Evolutionary conservation across 2,329 filamentous ascomycete species (phyloP).

Genomic region (Xylariaceae sp.): DNA sequence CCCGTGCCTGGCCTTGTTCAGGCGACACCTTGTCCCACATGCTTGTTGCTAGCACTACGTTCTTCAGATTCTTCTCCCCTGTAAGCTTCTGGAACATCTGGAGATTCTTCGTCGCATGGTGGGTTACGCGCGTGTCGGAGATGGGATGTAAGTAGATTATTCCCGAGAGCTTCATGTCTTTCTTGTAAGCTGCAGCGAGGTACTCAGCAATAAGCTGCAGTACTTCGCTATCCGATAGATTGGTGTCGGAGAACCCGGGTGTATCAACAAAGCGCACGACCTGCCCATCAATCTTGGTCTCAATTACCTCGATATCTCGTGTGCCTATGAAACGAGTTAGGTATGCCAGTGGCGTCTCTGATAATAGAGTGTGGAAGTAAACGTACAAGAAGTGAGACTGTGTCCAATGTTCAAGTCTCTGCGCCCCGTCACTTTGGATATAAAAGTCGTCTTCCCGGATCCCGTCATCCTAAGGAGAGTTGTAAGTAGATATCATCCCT

Average conservation of each 20-base stretch:
- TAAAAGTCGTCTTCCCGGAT: slow-evolving; percentile 48
- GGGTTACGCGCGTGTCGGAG: slow-evolving; percentile 48
- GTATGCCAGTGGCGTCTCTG: background rate
- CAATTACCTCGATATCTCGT: slow-evolving; percentile 39
- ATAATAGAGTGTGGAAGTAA: background rate
- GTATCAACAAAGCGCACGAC: slow-evolving; percentile 51
- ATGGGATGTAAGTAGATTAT: slow-evolving; percentile 56
- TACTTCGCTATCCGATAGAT: slow-evolving; percentile 51
- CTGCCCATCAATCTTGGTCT: slow-evolving; percentile 38
- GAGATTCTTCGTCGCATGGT: slow-evolving; percentile 49
- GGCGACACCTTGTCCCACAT: slow-evolving; percentile 49
- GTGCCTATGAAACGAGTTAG: slow-evolving; percentile 34
- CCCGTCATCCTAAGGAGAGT: slow-evolving; percentile 42
- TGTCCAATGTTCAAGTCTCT: slow-evolving; percentile 44
- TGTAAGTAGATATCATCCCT: background rate
- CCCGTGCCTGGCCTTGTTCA: slow-evolving; percentile 35
- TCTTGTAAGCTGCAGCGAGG: slow-evolving; percentile 43
- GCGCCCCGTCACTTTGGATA: slow-evolving; percentile 45
- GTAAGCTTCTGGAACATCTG: slow-evolving; percentile 53
- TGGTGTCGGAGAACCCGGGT: slow-evolving; percentile 55
- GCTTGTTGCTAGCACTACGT: slow-evolving; percentile 51
- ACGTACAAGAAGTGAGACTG: slow-evolving; percentile 43
- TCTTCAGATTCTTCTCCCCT: slow-evolving; percentile 48
- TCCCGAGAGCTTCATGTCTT: slow-evolving; percentile 46
- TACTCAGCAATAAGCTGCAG: slow-evolving; percentile 50